A percentile compares a stretch with the other conserved stretches of the same genome.
phyloP scores from a whole-genome alignment of 1,284 basidiomycete genomes.

The Sanghuangporus sanghuang region DNA sequence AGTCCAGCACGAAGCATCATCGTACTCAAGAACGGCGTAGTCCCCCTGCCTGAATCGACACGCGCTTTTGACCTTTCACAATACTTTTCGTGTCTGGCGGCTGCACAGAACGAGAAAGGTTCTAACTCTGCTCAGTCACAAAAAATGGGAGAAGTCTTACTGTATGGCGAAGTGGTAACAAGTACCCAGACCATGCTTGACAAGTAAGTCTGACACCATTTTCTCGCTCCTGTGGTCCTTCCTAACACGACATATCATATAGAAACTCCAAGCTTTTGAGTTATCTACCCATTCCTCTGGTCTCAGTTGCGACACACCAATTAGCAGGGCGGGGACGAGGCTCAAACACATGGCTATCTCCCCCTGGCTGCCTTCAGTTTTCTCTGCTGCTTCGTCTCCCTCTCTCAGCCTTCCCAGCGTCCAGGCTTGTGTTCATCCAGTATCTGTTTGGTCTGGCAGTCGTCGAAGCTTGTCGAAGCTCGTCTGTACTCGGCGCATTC shows the following conservation, averaged over 20 bases:
- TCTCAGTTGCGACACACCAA: constrained; percentile 86
- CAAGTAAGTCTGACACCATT: constrained; percentile 49
- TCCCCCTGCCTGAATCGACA: constrained; percentile 40
- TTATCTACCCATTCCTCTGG: constrained; percentile 66
- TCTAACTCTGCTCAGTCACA: not conserved
- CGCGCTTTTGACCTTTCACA: constrained; percentile 50
- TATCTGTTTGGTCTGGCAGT: constrained; percentile 91
- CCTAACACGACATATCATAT: not conserved
- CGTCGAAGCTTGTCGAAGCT: constrained; percentile 71
- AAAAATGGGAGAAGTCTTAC: constrained; percentile 69
- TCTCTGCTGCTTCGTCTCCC: constrained; percentile 72
- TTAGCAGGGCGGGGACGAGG: constrained; percentile 87
- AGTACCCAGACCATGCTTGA: constrained; percentile 96
- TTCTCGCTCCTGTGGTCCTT: not conserved
- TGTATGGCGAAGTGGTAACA: constrained; percentile 89
- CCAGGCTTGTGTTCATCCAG: constrained; percentile 89
- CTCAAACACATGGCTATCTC: constrained; percentile 90
- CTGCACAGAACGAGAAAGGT: constrained; percentile 17
- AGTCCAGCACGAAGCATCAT: constrained; percentile 34
- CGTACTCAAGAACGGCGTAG: constrained; percentile 35
- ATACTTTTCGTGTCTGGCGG: constrained; percentile 39
- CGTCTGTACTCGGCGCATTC: constrained; percentile 44
- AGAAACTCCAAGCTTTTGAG: constrained; percentile 79
- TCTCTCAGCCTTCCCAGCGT: constrained; percentile 48
- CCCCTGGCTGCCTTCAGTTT: constrained; percentile 84